A percentile compares a stretch with the other conserved stretches of the same genome.
Evolutionary conservation across 2,329 filamentous ascomycete genomes (phyloP).

Genomic region (Fusarium decemcellulare): DNA sequence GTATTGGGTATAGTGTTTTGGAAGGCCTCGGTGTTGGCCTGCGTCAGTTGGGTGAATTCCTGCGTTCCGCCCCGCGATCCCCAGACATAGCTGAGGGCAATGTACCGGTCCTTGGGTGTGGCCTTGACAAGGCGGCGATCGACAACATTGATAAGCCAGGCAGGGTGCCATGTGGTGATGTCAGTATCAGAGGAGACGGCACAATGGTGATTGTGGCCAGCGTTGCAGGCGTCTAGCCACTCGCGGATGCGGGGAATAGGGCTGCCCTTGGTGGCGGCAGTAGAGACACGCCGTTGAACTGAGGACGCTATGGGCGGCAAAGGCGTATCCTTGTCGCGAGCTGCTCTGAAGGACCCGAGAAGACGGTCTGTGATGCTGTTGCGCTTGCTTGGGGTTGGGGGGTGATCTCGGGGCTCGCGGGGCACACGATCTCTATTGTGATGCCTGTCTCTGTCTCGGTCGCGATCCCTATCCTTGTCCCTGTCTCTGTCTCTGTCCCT

Average conservation of each 20-base stretch:
- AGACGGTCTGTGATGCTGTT: conserved; percentile 59
- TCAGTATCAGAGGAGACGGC: conserved; percentile 44
- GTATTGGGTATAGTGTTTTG: conserved; percentile 54
- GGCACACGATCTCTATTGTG: conserved; percentile 24
- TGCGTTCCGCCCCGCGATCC: conserved; percentile 50
- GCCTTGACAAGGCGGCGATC: conserved; percentile 56
- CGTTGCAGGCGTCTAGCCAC: conserved; percentile 61
- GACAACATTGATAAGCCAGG: conserved; percentile 58
- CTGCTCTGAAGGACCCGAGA: conserved; percentile 52
- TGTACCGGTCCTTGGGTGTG: conserved; percentile 56
- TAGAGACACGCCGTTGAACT: conserved; percentile 50
- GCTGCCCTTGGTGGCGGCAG: conserved; percentile 50
- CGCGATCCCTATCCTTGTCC: conserved; percentile 8
- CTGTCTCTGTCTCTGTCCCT: neutral
- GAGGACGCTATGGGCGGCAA: conserved; percentile 37
- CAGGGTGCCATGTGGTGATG: conserved; percentile 55
- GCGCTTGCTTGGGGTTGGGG: conserved; percentile 53
- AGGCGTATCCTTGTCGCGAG: conserved; percentile 48
- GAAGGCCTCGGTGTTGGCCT: conserved; percentile 54
- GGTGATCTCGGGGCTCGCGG: conserved; percentile 38
- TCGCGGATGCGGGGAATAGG: conserved; percentile 57
- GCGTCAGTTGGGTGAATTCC: conserved; percentile 50
- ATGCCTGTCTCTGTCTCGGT: conserved; percentile 12
- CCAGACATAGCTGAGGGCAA: conserved; percentile 64
- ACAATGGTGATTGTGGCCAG: conserved; percentile 59